Base-by-base conservation (phyloP, 441 rosid species). In the Erodium chrysanthum region DNA sequence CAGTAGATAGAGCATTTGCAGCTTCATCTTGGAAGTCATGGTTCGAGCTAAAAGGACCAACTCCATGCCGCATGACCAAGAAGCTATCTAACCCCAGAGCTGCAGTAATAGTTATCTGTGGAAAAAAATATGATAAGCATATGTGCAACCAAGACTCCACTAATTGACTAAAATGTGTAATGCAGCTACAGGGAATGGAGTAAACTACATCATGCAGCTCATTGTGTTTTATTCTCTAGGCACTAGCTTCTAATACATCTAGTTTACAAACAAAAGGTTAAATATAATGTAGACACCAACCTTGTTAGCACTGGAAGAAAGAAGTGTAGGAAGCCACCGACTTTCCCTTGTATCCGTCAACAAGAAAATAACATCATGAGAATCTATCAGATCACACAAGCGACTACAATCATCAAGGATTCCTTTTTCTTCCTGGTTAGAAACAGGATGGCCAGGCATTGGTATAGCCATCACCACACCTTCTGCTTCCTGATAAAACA, bases 311-410 rank as follows among this genome's bases (percentile, higher is more conserved):
- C 80, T 81, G 75, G 98, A 92, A 74, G 90, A 91, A 48, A 93
- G 82, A 54, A 89, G 88, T 0, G 93, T 78, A 40, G 98, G 98
- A 31, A 93, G 90, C 97, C 98, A 93, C 61, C 97, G 82, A 84
- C 98, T 93, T 81, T 91, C 98, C 84, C 98, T 85, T 22, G 98
- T 93, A 85, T 93, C 98, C 10, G 97, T 93, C 86, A 93, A 80
- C 75, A 93, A 78, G 81, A 93, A 91, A 81, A 91, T 77, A 3
- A 85, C 91, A 81, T 93, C 97, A 67, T 93, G 97, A 68, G 96
- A 87, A 64, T 82, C 85, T 69, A 93, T 80, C 80, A 93, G 78
- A 66, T 85, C 88, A 50, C 70, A 75, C 33, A 91, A 83, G 68
- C 62, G 82, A 64, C 76, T 81, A 78, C 97, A 93, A 73, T 91